phyloP scores from a whole-genome alignment of 2,329 filamentous ascomycete species.

The Clarireedia monteithiana region DNA sequence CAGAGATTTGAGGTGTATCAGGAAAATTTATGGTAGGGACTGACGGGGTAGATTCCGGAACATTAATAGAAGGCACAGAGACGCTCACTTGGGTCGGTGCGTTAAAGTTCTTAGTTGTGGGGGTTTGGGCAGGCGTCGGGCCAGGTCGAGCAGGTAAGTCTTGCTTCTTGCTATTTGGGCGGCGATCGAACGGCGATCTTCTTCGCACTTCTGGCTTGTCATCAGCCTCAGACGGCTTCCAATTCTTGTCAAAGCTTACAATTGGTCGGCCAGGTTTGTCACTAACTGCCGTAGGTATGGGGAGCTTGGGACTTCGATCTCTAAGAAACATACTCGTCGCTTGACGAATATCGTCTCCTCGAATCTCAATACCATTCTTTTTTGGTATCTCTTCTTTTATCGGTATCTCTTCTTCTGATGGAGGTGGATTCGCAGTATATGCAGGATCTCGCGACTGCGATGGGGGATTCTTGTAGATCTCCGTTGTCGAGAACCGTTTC shows the following conservation, averaged over 20 bases:
- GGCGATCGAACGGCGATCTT: slow-evolving; percentile 26
- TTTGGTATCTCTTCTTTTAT: slow-evolving; percentile 27
- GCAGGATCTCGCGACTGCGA: slow-evolving; percentile 73
- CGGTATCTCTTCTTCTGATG: slow-evolving; percentile 28
- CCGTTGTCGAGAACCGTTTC: slow-evolving; percentile 41
- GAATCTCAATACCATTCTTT: slow-evolving; percentile 75
- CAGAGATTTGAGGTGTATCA: slow-evolving; percentile 21
- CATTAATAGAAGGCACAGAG: slow-evolving; percentile 26
- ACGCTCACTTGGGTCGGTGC: slow-evolving; percentile 38
- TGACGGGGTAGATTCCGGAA: slow-evolving; percentile 20
- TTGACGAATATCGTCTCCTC: slow-evolving; percentile 78
- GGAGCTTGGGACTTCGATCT: slow-evolving; percentile 79
- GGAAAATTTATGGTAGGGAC: slow-evolving; percentile 28
- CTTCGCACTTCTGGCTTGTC: slow-evolving; percentile 48
- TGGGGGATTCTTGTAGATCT: slow-evolving; percentile 80
- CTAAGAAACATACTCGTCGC: slow-evolving; percentile 85
- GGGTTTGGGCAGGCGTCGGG: slow-evolving; percentile 26
- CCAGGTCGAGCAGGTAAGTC: slow-evolving; percentile 21
- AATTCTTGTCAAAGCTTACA: slow-evolving; percentile 89
- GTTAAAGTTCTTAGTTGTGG: slow-evolving; percentile 34
- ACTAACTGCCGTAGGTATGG: slow-evolving; percentile 84
- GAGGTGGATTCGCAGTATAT: slow-evolving; percentile 60
- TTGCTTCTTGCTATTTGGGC: slow-evolving; percentile 20
- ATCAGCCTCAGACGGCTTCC: slow-evolving; percentile 62
- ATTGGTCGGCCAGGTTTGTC: slow-evolving; percentile 86